Conservation (phyloP, 441 rosid species). For the Macaranga tanarius region DNA sequence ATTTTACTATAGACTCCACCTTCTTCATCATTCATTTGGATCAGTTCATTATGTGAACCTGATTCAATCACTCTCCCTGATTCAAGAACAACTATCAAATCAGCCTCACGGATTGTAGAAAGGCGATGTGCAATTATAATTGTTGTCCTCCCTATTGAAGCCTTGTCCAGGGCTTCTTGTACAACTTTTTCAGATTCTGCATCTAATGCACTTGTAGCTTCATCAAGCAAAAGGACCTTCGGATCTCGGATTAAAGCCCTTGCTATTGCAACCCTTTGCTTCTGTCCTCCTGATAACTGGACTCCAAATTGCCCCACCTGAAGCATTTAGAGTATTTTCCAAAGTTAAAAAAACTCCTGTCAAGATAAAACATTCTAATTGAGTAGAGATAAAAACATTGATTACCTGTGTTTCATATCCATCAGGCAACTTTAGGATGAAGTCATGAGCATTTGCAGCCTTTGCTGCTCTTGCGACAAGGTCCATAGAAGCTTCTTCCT, state of each 20-base stretch:
- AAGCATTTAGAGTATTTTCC: slow-evolving; percentile 9
- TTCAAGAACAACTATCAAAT: slow-evolving; percentile 46
- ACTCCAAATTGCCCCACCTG: slow-evolving; percentile 67
- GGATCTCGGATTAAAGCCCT: slow-evolving; percentile 63
- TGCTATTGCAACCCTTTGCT: slow-evolving; percentile 64
- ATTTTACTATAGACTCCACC: slow-evolving; percentile 45
- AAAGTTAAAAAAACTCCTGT: slow-evolving; percentile 3
- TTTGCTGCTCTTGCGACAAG: slow-evolving; percentile 46
- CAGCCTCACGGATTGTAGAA: slow-evolving; percentile 44
- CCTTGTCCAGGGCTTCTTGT: slow-evolving; percentile 54
- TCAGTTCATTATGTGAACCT: slow-evolving; percentile 52
- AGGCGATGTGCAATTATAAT: slow-evolving; percentile 63
- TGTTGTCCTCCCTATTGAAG: slow-evolving; percentile 53
- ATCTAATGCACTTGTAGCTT: slow-evolving; percentile 68
- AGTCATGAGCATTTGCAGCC: slow-evolving; percentile 62
- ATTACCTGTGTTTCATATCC: slow-evolving; percentile 62
- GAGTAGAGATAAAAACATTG: background rate
- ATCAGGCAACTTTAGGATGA: slow-evolving; percentile 54
- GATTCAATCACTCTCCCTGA: slow-evolving; percentile 58
- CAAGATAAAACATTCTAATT: background rate
- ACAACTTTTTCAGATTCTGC: slow-evolving; percentile 55
- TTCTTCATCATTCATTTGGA: slow-evolving; percentile 28
- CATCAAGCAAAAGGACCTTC: slow-evolving; percentile 60
- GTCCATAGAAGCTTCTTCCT: slow-evolving; percentile 54
- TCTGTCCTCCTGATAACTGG: slow-evolving; percentile 69